Base-by-base conservation (phyloP, 2,329 filamentous ascomycete genomes). In the Pochonia chlamydosporia region DNA sequence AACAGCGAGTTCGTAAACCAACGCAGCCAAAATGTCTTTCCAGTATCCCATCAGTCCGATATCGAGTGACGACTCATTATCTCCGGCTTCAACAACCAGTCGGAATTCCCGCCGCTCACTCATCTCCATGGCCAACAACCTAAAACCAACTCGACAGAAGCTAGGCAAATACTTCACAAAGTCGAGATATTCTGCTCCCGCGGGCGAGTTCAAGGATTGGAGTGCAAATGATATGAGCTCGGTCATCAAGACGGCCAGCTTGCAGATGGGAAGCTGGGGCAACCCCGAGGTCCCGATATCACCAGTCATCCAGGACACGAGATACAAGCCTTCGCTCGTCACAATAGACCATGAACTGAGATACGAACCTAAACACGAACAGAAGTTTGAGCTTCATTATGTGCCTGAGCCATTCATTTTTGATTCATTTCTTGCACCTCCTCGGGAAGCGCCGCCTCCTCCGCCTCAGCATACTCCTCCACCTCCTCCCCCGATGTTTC, bases 81-180 rank as follows among this genome's bases (percentile, higher is more conserved):
- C 47, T 16, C 48, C 44, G 6, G 36, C 18, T 14, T 43, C 42
- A 13, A 28, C 44, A 35, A 23, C 13, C 7, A 30, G 14, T 33
- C 46, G 33, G 30, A 6, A 30, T 11, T 45, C 49, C 4, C 21
- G 41, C 11, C 49, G 35, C 35, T 48, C 49, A 18, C 37, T 61
- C 3, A 40, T 53, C 39, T 43, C 41, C 31, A 47, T 54, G 33
- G 49, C 47, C 20, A 46, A n/a, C 33, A 56, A 50, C 35, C 43
- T 59, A 41, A 63, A 59, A 35, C 60, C 60, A 9, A 47, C 52
- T 20, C 54, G 57, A 44, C 55, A 58, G 48, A 66, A 56, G 48
- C 55, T 66, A 14, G 60, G 61, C 35, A 66, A 61, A 47, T 55
- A 52, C n/a, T 59, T 59, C 40, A 52, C 60, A 5, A 58, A 56